Evolutionary conservation across 164 flowering plant species (phyloP), one percentile per base, ranked within the genome.

Genomic region (Pachysandra terminalis): DNA sequence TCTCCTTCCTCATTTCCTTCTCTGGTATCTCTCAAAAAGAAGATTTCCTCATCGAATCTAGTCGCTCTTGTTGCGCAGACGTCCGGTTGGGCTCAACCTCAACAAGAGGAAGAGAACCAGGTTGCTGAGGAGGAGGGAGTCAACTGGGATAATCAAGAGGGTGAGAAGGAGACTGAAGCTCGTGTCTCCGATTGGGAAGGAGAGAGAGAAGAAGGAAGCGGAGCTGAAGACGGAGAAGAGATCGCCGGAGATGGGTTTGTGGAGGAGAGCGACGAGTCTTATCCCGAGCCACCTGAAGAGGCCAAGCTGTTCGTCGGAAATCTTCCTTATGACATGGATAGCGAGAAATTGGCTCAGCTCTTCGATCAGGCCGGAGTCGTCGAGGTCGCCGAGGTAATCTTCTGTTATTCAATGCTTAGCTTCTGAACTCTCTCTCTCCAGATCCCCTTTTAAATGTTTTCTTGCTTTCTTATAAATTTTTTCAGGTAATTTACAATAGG

Each of bases 261-360:
- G 13, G 79, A 52, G 28, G 81, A 59, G 45, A 68, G 64, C 17
- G 76, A 73, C 49, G 84, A 66, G 3, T 23, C 27, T 6, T 81
- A 59, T 27, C 37, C 74, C 3, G 81, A 77, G 59, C 85, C 84
- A 5, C 73, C 83, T 21, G 84, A 81, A 65, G 87, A 86, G 17
- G 86, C 90, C 9, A 84, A 83, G 80, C 70, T 86, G 8, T 86
- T 78, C 64, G 87, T 84, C 24, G 88, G 87, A 3, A 83, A 81
- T 56, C 72, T 86, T 54, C 84, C 86, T 58, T 84, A 70, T 56
- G 88, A 84, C 54, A 53, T 81, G 14, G 87, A 83, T 62, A 78
- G 82, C 65, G 84, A 81, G 70, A 73, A 67, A 23, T 64, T 86
- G 64, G 90, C 90, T 64, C 63, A 66, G 55, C 37, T 86, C n/a